Evolutionary conservation across 192 early-diverging fungal genomes (phyloP), one percentile per base, ranked within the genome.

Genomic region (Chytriomyces hyalinus): DNA sequence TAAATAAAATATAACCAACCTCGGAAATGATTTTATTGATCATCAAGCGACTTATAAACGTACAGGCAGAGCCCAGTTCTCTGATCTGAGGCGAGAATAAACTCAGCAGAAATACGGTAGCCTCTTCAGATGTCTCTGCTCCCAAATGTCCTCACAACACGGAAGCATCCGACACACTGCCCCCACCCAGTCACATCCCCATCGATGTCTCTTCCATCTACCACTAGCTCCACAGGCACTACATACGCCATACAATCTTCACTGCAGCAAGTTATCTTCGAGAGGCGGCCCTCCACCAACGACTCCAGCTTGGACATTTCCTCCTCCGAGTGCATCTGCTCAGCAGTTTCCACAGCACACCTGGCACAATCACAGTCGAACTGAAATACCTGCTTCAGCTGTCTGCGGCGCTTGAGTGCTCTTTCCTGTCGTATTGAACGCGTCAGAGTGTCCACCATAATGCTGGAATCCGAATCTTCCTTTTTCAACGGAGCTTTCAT

Each of bases 341-440:
- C 15, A 15, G 13, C 22, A 13, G 61, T 22, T 20, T 85, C 84
- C 17, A 26, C 44, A 8, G 28, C 66, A 65, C 84, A 87, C 13
- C 83, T 79, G 22, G 22, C 28, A 65, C 86, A 87, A 61, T 76
- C 82, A 65, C 86, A 87, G 6, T 81, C 65, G 66, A 87, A 87
- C 51, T 70, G 75, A 51, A 87, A 87, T 6, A 74, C 17, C 22
- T 77, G 43, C 57, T 80, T 78, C 26, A 87, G 76, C 8, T 17
- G 43, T 49, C 17, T 51, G 44, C 80, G 48, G 13, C 84, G 77
- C 44, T 57, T 13, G 44, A 70, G 36, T 17, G 57, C 69, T 43
- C 49, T 49, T 13, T 8, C n/a, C n/a, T 36, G 7, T 17, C 43
- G 43, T 24, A 50, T 78, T 45, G 44, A 8, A 2, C 48, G 13